These are phyloP conservation scores for Solanum clarkiae DNA, from an alignment of 257 asterid genomes.

Conservation along the genomic window DNA sequence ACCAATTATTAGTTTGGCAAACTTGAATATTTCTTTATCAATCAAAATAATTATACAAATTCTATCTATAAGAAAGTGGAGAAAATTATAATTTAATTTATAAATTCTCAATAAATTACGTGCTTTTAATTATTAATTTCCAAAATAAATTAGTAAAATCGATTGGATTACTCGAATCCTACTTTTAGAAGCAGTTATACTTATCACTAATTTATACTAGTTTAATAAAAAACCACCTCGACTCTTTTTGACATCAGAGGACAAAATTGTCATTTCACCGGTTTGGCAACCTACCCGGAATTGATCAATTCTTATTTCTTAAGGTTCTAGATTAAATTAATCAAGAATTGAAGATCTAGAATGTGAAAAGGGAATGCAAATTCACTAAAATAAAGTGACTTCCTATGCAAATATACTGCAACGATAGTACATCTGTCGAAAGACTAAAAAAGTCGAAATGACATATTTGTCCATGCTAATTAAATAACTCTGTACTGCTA, in stretches of 20 bases:
- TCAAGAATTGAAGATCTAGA: constrained; percentile 4
- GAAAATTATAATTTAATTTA: not conserved
- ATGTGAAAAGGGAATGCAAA: not conserved
- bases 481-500: not conserved
- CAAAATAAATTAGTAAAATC: not conserved
- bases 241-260: constrained; percentile 3
- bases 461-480: not conserved
- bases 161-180: not conserved
- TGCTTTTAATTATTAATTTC: not conserved
- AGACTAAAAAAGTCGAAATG: not conserved
- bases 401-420: not conserved
- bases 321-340: not conserved
- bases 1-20: not conserved
- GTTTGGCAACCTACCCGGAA: not conserved
- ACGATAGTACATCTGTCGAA: not conserved
- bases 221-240: not conserved
- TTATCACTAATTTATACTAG: not conserved
- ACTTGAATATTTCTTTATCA: not conserved
- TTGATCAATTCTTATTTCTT: not conserved
- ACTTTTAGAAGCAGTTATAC: not conserved
- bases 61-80: not conserved
- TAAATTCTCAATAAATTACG: not conserved
- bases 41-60: not conserved
- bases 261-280: constrained; percentile 8
- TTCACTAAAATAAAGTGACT: not conserved